A percentile compares a stretch with the other conserved stretches of the same genome.
Evolutionary conservation across 371 early-diverging fungal species (phyloP).

Genomic region (Lichtheimia ornata): DNA sequence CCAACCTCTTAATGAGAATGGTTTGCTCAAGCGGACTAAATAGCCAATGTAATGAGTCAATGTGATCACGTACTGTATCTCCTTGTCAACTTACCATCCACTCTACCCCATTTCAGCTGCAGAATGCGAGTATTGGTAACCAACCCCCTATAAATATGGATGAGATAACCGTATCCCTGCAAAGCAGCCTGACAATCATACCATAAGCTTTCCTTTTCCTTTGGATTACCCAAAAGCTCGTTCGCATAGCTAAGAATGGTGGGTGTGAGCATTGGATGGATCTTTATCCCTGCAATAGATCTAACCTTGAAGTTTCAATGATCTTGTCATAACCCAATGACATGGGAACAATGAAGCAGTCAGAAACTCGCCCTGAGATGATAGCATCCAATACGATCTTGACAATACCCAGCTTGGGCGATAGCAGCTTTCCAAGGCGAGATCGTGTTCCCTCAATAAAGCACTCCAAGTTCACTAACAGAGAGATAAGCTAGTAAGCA

Average conservation of each 20-base stretch:
- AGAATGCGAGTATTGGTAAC: conserved; percentile 58
- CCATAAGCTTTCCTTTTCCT: conserved; percentile 81
- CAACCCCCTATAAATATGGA: conserved; percentile 35
- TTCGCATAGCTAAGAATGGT: conserved; percentile 43
- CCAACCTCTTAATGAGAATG: conserved; percentile 73
- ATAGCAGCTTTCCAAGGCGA: conserved; percentile 76
- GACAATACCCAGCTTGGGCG: conserved; percentile 83
- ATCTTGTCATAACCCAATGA: conserved; percentile 88
- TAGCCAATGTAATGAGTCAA: conserved; percentile 9
- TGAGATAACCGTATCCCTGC: neutral
- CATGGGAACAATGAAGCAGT: conserved; percentile 82
- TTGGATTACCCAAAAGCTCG: conserved; percentile 83
- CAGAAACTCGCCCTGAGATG: conserved; percentile 59
- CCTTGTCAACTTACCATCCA: conserved; percentile 46
- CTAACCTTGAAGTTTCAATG: conserved; percentile 82
- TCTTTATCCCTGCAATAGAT: conserved; percentile 1
- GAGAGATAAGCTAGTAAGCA: neutral
- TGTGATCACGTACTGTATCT: no score
- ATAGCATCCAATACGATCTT: conserved; percentile 81
- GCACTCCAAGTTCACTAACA: conserved; percentile 74
- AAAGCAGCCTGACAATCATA: conserved; percentile 8
- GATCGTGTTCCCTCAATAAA: conserved; percentile 90
- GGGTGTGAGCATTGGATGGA: neutral
- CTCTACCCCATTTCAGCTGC: conserved; percentile 80
- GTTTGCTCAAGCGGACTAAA: conserved; percentile 78